phyloP scores from a whole-genome alignment of 2,329 filamentous ascomycete species.

The Claviceps pazoutovae region DNA sequence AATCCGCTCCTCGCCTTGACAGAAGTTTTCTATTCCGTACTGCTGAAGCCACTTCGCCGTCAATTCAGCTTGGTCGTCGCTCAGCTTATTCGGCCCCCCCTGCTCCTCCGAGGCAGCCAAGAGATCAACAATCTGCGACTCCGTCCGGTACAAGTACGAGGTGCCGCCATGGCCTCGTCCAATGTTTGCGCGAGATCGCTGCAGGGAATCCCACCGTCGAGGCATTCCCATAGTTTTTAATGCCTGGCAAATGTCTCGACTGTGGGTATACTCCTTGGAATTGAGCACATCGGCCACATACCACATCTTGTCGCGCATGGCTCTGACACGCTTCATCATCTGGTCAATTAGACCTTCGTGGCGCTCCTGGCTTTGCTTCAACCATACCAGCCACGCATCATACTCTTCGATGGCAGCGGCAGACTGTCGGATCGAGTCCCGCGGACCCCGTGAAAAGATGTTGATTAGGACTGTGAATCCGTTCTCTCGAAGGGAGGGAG shows the following conservation, averaged over 20 bases:
- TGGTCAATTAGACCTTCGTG: conserved; percentile 60
- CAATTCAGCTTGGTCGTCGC: conserved; percentile 85
- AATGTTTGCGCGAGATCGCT: conserved; percentile 33
- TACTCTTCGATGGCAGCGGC: conserved; percentile 64
- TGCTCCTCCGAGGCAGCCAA: conserved; percentile 71
- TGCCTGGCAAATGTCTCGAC: conserved; percentile 71
- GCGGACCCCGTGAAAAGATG: conserved; percentile 58
- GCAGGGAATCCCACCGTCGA: conserved; percentile 39
- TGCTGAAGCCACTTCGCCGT: conserved; percentile 72
- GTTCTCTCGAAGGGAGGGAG: conserved; percentile 47
- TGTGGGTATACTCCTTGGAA: conserved; percentile 77
- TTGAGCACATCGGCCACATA: conserved; percentile 89
- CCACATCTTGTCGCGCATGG: conserved; percentile 94
- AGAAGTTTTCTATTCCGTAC: conserved; percentile 80
- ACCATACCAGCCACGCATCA: conserved; percentile 68
- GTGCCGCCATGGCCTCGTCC: conserved; percentile 32
- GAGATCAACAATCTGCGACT: conserved; percentile 75
- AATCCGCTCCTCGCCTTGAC: conserved; percentile 84
- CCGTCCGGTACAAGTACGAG: conserved; percentile 64
- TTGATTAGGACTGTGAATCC: conserved; percentile 59
- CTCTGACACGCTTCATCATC: conserved; percentile 59
- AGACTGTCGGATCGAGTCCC: conserved; percentile 55
- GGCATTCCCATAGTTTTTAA: conserved; percentile 78
- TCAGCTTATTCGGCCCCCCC: conserved; percentile 85
- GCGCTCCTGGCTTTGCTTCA: conserved; percentile 69